A percentile compares a stretch with the other conserved stretches of the same genome.
Evolutionary conservation across 1,284 basidiomycete species (phyloP).

Genomic region (Cryptococcus sp.): DNA sequence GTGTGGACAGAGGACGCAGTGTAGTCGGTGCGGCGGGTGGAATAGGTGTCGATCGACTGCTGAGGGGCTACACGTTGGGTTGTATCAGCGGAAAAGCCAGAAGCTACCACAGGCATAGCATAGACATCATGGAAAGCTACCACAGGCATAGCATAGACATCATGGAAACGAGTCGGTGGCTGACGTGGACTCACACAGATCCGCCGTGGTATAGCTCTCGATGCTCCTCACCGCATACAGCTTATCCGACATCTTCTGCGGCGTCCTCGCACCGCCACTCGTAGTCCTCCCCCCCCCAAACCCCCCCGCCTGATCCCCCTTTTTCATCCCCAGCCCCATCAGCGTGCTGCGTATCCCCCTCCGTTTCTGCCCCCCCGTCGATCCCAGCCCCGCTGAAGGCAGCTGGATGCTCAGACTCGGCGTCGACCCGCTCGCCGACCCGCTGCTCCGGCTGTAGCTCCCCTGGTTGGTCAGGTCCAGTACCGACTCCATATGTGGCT

Average conservation of each 20-base stretch:
- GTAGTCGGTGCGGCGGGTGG: constrained; percentile 5
- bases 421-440: constrained; percentile 6
- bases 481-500: constrained; percentile 22
- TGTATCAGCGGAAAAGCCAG: background rate
- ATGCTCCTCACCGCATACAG: constrained; percentile 9
- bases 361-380: constrained; percentile 11
- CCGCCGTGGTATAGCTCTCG: constrained; percentile 11
- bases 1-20: constrained; percentile 8
- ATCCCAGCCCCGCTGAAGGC: background rate
- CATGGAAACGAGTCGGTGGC: background rate
- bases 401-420: constrained; percentile 2
- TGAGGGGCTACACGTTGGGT: constrained; percentile 10
- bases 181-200: constrained; percentile 14
- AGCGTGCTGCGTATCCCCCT: constrained; percentile 28
- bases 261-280: background rate
- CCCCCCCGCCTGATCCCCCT: constrained; percentile 5
- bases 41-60: constrained; percentile 12
- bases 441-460: constrained; percentile 1
- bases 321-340: constrained; percentile 17
- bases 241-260: background rate
- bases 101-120: too few species aligned
- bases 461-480: constrained; percentile 21
- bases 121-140: background rate
- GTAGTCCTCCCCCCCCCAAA: background rate
- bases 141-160: background rate